phyloP scores from a whole-genome alignment of 768 basidiomycete species.

The Hysterangium stoloniferum region DNA sequence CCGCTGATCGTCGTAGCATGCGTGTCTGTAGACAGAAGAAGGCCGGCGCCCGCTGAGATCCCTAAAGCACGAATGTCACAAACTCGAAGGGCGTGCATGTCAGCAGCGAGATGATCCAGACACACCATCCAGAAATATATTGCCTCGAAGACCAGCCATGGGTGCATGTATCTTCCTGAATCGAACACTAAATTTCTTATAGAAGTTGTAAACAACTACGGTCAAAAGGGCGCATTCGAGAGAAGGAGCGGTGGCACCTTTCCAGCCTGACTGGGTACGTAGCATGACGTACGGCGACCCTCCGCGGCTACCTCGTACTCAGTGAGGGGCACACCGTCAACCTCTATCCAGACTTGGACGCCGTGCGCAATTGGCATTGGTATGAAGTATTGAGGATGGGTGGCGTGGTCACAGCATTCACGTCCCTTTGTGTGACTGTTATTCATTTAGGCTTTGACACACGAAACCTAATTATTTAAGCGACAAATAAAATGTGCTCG shows the following conservation, averaged over 20 bases:
- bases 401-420: too few species aligned
- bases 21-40: background rate
- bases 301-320: background rate
- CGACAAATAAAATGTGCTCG: too few species aligned
- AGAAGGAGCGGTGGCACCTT: background rate
- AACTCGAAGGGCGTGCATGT: background rate
- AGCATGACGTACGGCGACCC: background rate
- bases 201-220: background rate
- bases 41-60: background rate
- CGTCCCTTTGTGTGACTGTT: too few species aligned
- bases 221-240: background rate
- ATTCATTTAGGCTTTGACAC: too few species aligned
- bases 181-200: slow-evolving; percentile 2
- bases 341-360: slow-evolving; percentile 6
- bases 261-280: slow-evolving; percentile 3
- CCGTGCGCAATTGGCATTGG: background rate
- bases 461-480: too few species aligned
- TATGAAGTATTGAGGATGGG: too few species aligned
- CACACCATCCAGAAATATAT: slow-evolving; percentile 2
- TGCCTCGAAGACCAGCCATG: background rate
- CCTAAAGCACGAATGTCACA: background rate
- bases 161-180: background rate
- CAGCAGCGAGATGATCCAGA: background rate
- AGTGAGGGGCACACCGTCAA: background rate
- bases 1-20: slow-evolving; percentile 3